These are phyloP conservation scores for Boeremia exigua DNA, from an alignment of 2,329 filamentous ascomycete genomes.

Conservation along the genomic window DNA sequence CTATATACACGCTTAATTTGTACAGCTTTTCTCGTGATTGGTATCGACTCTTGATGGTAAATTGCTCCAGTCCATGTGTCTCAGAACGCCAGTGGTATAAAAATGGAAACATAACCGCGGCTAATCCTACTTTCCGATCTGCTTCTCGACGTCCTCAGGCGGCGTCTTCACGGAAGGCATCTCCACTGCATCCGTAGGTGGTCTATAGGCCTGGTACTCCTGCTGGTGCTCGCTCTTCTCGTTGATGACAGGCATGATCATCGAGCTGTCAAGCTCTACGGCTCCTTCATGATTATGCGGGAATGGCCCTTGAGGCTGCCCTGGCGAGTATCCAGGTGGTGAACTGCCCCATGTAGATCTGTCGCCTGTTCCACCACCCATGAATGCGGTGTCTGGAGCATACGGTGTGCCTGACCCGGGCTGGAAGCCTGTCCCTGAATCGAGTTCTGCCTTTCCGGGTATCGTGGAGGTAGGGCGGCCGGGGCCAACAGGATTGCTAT, in stretches of 20 bases:
- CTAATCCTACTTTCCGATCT: slow-evolving; percentile 8
- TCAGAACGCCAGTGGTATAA: slow-evolving; percentile 8
- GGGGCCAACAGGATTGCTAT: slow-evolving; percentile 36
- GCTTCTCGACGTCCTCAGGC: slow-evolving; percentile 32
- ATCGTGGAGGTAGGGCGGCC: slow-evolving; percentile 36
- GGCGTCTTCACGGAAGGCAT: slow-evolving; percentile 28
- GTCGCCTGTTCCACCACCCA: slow-evolving; percentile 38
- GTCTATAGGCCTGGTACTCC: slow-evolving; percentile 37
- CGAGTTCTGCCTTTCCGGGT: slow-evolving; percentile 40
- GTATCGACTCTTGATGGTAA: slow-evolving; percentile 6
- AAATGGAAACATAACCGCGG: background rate
- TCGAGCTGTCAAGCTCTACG: slow-evolving; percentile 28
- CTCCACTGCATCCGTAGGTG: slow-evolving; percentile 26
- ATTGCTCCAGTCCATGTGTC: background rate
- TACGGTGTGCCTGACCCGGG: slow-evolving; percentile 31
- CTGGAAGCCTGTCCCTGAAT: slow-evolving; percentile 35
- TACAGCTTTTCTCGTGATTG: background rate
- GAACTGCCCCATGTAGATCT: slow-evolving; percentile 35
- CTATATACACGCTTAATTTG: slow-evolving; percentile 1
- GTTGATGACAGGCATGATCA: slow-evolving; percentile 21
- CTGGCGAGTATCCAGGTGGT: slow-evolving; percentile 41
- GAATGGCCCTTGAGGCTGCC: slow-evolving; percentile 13
- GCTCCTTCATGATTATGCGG: slow-evolving; percentile 19
- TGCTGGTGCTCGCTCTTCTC: slow-evolving; percentile 19
- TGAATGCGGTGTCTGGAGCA: slow-evolving; percentile 38